These are phyloP conservation scores for Glaciozyma martinii DNA, from an alignment of 768 basidiomycete species.

Conservation along the genomic window DNA sequence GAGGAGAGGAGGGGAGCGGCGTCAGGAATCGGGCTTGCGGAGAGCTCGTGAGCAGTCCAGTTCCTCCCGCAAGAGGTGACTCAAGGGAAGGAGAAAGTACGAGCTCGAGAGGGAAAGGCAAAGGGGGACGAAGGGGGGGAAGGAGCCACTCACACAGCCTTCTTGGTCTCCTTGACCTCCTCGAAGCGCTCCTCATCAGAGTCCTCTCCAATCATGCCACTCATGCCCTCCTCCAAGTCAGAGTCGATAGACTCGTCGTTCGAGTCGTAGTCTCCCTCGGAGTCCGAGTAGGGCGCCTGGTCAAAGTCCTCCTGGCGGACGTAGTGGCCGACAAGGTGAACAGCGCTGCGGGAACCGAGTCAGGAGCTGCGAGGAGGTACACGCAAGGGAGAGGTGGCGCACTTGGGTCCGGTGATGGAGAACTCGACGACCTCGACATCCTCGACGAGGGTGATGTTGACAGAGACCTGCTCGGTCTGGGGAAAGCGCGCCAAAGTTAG, in stretches of 20 bases:
- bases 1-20: neutral
- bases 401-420: conserved; percentile 31
- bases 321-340: conserved; percentile 33
- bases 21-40: neutral
- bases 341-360: conserved; percentile 30
- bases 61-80: conserved; percentile 9
- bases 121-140: conserved; percentile 6
- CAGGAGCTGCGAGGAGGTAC: neutral
- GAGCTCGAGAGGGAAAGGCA: conserved; percentile 40
- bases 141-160: conserved; percentile 5
- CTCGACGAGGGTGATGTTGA: conserved; percentile 32
- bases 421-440: conserved; percentile 32
- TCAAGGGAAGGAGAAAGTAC: conserved; percentile 36
- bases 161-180: conserved; percentile 41
- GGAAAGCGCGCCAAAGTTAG: conserved; percentile 13
- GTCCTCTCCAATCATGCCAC: conserved; percentile 31
- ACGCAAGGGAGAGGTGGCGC: neutral
- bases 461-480: conserved; percentile 36
- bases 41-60: neutral
- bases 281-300: conserved; percentile 28
- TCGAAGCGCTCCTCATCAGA: conserved; percentile 46
- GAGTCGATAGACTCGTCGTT: conserved; percentile 27
- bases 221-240: conserved; percentile 33
- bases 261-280: conserved; percentile 12
- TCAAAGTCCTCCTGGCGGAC: conserved; percentile 32